Conservation (phyloP, 2,329 filamentous ascomycete genomes). For the Ophioceras dolichostomum region DNA sequence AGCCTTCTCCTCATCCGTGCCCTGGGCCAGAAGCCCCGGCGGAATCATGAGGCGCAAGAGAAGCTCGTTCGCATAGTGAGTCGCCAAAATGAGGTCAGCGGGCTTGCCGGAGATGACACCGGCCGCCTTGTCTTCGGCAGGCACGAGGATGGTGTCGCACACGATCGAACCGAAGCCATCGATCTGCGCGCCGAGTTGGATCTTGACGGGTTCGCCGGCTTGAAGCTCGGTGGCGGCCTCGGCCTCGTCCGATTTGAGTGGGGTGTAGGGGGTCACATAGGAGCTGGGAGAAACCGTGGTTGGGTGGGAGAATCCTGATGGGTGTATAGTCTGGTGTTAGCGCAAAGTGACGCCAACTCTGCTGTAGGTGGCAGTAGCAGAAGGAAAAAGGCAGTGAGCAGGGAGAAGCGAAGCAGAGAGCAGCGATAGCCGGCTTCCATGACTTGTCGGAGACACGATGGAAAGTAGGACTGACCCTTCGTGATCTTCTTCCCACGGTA, state of each 20-base stretch:
- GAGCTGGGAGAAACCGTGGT: conserved; percentile 90
- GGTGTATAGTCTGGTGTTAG: background rate
- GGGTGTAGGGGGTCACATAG: conserved; percentile 94
- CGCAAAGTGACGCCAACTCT: background rate
- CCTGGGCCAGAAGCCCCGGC: conserved; percentile 70
- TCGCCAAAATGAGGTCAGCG: conserved; percentile 82
- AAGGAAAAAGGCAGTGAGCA: background rate
- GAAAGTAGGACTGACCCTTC: conserved; percentile 69
- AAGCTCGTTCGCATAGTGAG: conserved; percentile 91
- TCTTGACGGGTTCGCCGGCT: conserved; percentile 82
- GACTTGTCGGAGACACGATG: no score
- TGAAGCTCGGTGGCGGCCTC: conserved; percentile 75
- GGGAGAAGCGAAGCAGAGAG: background rate
- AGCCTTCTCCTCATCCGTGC: conserved; percentile 89
- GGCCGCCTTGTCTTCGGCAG: conserved; percentile 44
- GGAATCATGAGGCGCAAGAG: conserved; percentile 84
- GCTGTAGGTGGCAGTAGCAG: background rate
- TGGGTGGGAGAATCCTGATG: conserved; percentile 73
- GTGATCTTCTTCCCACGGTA: conserved; percentile 96
- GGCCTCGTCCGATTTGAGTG: conserved; percentile 71
- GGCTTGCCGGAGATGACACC: conserved; percentile 61
- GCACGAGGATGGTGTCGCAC: conserved; percentile 79
- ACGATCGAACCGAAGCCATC: conserved; percentile 92
- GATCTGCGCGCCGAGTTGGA: conserved; percentile 97
- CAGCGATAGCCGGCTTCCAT: no score